phyloP scores from a whole-genome alignment of 1,139 yeast genomes.

The Yamadazyma dushanensis region DNA sequence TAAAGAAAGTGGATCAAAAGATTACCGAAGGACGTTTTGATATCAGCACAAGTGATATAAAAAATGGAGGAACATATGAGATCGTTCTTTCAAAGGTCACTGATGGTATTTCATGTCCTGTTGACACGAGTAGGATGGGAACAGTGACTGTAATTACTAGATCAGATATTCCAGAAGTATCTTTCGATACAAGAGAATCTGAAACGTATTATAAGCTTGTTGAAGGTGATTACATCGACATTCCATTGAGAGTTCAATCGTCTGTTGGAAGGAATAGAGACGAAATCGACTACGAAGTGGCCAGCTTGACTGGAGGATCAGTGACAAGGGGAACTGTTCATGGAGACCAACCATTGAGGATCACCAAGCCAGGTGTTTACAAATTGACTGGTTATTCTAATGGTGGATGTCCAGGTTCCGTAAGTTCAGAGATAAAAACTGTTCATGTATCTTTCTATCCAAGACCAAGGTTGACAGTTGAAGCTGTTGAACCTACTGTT shows the following conservation, averaged over 20 bases:
- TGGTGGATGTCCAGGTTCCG: conserved; percentile 67
- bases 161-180: conserved; percentile 57
- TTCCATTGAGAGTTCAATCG: conserved; percentile 55
- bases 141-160: conserved; percentile 65
- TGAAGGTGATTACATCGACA: conserved; percentile 57
- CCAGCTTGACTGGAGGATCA: conserved; percentile 10
- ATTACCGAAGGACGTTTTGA: conserved; percentile 44
- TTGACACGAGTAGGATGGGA: conserved; percentile 51
- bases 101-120: conserved; percentile 76
- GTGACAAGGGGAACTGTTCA: conserved; percentile 25
- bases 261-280: conserved; percentile 30
- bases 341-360: conserved; percentile 42
- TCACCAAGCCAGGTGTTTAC: conserved; percentile 63
- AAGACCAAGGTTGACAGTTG: conserved; percentile 51
- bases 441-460: conserved; percentile 52
- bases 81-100: conserved; percentile 61
- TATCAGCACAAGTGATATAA: conserved; percentile 45
- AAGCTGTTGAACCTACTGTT: conserved; percentile 13
- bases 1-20: conserved; percentile 25
- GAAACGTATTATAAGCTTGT: conserved; percentile 40
- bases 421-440: conserved; percentile 31
- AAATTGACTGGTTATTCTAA: conserved; percentile 58
- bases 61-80: conserved; percentile 68
- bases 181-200: conserved; percentile 21
- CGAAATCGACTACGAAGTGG: conserved; percentile 25